Base-by-base conservation (phyloP, 768 basidiomycete species). In the Agrocybe pediades region DNA sequence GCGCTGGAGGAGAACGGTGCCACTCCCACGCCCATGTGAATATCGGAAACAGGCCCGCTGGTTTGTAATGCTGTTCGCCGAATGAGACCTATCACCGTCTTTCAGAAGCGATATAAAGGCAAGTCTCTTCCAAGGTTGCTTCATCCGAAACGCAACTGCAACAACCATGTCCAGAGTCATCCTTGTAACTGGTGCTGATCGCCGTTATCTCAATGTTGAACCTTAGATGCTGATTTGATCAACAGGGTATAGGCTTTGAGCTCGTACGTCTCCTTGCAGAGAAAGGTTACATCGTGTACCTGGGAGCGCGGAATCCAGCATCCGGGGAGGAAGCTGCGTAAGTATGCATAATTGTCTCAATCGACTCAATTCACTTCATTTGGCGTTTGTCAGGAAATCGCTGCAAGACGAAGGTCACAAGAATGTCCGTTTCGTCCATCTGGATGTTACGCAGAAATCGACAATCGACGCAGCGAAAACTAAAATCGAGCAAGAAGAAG, bases 161-260 rank as follows among this genome's bases (percentile, higher is more conserved):
- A 25, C 44, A 7, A 51, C 41, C 26, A 66, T 68, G 67, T 67
- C 68, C 3, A 73, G 66, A 69, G 60, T 73, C 49, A 67, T 75
- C 46, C 74, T 75, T 25, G 73, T 76, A 19, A 75, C 75, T 45
- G 74, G 75, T 71, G 55, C n/a, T 20, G n/a, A 46, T n/a, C 17
- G 11, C 20, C n/a, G 24, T 9, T 39, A 8, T 24, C 15, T 15
- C 13, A 36, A 16, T 13, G 26, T 44, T 47, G 17, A 24, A 21
- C 41, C n/a, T n/a, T n/a, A n/a, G n/a, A n/a, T n/a, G 21, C 16
- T n/a, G 30, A 16, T 11, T 11, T 47, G 20, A 15, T 40, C 17
- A n/a, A 41, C 46, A 26, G 17, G 77, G 78, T 2, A 79, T 81
- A 26, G 77, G 78, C 30, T 76, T 73, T 54, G 76, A 78, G 53